These are phyloP conservation scores for Dendrobium nobile DNA, from an alignment of 106 monocot species.

Conservation along the genomic window DNA sequence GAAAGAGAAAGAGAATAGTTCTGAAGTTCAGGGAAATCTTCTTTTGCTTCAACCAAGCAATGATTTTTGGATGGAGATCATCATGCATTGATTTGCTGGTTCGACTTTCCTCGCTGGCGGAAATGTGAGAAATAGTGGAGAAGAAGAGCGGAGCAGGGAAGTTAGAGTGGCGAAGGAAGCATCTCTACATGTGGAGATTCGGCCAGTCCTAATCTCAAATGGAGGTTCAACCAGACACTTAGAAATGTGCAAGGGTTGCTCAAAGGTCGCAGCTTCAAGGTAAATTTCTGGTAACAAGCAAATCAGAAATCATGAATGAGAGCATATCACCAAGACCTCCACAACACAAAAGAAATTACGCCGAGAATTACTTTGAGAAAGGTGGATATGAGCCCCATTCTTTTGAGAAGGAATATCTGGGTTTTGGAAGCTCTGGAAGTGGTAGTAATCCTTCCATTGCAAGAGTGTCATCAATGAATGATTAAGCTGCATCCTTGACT, in stretches of 20 bases:
- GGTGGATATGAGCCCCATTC: slow-evolving; percentile 18
- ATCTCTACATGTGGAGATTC: slow-evolving; percentile 12
- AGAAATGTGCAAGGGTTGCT: slow-evolving; percentile 91
- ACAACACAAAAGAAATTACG: slow-evolving; percentile 31
- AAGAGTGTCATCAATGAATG: slow-evolving; percentile 25
- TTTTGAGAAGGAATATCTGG: slow-evolving; percentile 44
- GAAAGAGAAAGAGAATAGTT: not conserved
- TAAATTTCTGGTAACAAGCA: slow-evolving; percentile 72
- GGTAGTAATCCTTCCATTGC: slow-evolving; percentile 33
- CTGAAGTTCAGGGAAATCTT: not conserved
- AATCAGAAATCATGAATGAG: slow-evolving; percentile 48
- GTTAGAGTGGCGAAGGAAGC: slow-evolving; percentile 9
- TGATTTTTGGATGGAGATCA: not conserved
- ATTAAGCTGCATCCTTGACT: slow-evolving; percentile 12
- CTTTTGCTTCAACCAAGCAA: not conserved
- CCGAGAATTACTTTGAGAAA: slow-evolving; percentile 44
- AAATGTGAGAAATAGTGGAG: slow-evolving; percentile 26
- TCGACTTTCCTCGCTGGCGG: not conserved
- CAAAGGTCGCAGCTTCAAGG: slow-evolving; percentile 92
- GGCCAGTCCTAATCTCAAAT: slow-evolving; percentile 55
- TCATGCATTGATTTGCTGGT: not conserved
- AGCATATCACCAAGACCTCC: slow-evolving; percentile 27
- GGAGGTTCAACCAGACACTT: slow-evolving; percentile 92
- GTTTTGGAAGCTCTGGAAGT: slow-evolving; percentile 22
- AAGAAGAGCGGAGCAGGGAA: slow-evolving; percentile 20